These are phyloP conservation scores for Solanum medicagineum DNA, from an alignment of 257 asterid species.

Conservation along the genomic window DNA sequence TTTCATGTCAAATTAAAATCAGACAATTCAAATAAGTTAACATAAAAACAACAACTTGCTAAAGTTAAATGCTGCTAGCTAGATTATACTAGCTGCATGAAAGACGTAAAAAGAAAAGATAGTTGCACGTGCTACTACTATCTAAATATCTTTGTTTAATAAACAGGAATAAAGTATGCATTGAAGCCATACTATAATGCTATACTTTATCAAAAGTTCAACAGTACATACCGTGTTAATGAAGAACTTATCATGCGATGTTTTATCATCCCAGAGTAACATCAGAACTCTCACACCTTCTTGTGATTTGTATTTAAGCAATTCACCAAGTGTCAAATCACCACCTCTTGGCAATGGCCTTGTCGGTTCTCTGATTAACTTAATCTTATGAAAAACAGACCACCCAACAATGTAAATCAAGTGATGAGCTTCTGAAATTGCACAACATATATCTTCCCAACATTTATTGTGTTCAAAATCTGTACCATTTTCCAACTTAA, in stretches of 20 bases:
- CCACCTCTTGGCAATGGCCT: slow-evolving; percentile 79
- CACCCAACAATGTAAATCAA: slow-evolving; percentile 81
- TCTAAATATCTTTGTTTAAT: neutral
- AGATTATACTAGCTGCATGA: neutral
- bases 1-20: fast-evolving
- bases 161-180: neutral
- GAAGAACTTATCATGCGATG: slow-evolving; percentile 60
- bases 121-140: neutral
- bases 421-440: slow-evolving; percentile 85
- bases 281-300: slow-evolving; percentile 90
- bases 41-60: neutral
- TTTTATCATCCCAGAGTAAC: slow-evolving; percentile 88
- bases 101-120: neutral
- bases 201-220: neutral
- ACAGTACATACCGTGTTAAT: slow-evolving; percentile 48
- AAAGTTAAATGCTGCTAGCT: neutral
- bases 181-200: neutral
- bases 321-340: slow-evolving; percentile 73
- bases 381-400: slow-evolving; percentile 74
- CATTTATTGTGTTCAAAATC: slow-evolving; percentile 36
- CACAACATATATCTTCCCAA: slow-evolving; percentile 89
- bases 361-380: slow-evolving; percentile 70
- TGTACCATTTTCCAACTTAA: slow-evolving; percentile 47
- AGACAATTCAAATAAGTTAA: neutral
- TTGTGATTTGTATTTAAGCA: slow-evolving; percentile 79